These are phyloP conservation scores for Phytophthora crassamura DNA, from an alignment of 352 stramenopile genomes.

Conservation along the genomic window DNA sequence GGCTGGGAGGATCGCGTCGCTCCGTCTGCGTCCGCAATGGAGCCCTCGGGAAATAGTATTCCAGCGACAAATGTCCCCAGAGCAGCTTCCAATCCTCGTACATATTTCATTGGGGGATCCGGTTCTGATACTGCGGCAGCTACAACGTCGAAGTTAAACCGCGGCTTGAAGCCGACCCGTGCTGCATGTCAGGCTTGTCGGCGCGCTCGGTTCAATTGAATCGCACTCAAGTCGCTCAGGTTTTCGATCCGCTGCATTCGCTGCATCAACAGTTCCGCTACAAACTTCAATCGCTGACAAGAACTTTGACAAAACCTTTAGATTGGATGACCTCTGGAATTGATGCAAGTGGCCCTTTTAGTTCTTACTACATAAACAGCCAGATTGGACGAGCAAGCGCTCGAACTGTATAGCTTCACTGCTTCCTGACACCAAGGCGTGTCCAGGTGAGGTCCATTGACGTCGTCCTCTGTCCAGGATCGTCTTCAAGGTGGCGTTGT, in stretches of 20 bases:
- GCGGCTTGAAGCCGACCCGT: conserved; percentile 9
- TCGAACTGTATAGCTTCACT: conserved; percentile 23
- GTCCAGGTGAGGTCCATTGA: background rate
- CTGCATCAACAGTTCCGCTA: background rate
- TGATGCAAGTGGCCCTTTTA: conserved; percentile 19
- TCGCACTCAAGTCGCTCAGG: too few relatives aligned
- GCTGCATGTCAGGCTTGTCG: background rate
- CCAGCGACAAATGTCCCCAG: conserved; percentile 18
- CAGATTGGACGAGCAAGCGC: conserved; percentile 23
- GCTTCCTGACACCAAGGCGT: background rate
- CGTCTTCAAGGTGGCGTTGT: background rate
- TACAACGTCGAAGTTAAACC: conserved; percentile 28
- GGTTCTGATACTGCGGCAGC: conserved; percentile 24
- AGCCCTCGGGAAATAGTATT: conserved; percentile 18
- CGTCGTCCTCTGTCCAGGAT: background rate
- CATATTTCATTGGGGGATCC: conserved; percentile 21
- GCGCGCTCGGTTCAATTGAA: background rate
- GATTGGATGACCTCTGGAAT: conserved; percentile 2
- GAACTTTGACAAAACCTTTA: background rate
- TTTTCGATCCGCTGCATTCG: too few relatives aligned
- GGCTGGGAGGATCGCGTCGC: conserved; percentile 9
- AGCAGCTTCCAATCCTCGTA: conserved; percentile 2
- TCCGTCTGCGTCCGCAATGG: background rate
- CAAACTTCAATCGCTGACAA: background rate
- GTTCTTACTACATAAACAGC: conserved; percentile 16